Evolutionary conservation across 208 protist genomes (phyloP).

Genomic region (Trypanosoma vivax): DNA sequence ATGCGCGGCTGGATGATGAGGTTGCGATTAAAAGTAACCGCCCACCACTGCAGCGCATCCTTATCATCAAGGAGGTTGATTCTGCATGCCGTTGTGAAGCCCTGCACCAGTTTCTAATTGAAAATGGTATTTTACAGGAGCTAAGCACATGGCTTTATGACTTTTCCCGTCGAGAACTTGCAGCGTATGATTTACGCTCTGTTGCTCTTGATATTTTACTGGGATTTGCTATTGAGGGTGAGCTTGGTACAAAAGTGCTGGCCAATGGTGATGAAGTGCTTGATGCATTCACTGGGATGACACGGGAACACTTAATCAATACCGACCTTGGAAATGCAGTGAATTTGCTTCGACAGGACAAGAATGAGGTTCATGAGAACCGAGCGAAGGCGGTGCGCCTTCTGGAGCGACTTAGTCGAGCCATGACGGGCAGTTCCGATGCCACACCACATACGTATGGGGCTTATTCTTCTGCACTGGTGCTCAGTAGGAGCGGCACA

Average conservation of each 20-base stretch:
- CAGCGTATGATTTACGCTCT: slow-evolving; percentile 65
- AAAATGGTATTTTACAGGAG: slow-evolving; percentile 64
- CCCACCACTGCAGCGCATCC: slow-evolving; percentile 55
- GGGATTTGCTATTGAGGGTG: slow-evolving; percentile 52
- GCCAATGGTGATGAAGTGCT: slow-evolving; percentile 28
- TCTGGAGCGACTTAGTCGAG: slow-evolving; percentile 58
- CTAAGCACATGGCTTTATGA: slow-evolving; percentile 79
- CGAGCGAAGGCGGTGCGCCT: slow-evolving; percentile 61
- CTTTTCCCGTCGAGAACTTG: slow-evolving; percentile 37
- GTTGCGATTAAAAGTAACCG: slow-evolving; percentile 11
- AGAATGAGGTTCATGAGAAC: slow-evolving; percentile 51
- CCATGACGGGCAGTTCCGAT: slow-evolving; percentile 20
- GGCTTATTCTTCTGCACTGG: neutral
- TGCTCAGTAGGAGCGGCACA: neutral
- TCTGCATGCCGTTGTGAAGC: slow-evolving; percentile 34
- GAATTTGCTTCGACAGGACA: slow-evolving; percentile 56
- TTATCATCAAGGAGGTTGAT: slow-evolving; percentile 34
- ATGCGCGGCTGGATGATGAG: slow-evolving; percentile 20
- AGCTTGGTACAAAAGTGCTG: slow-evolving; percentile 13
- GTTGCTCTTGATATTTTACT: slow-evolving; percentile 68
- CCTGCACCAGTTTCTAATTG: slow-evolving; percentile 43
- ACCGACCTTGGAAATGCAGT: slow-evolving; percentile 65
- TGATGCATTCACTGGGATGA: slow-evolving; percentile 53
- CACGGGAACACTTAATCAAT: slow-evolving; percentile 52
- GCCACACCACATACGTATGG: neutral